Conservation (phyloP, 257 asterid species). For the Solanum habrochaites region DNA sequence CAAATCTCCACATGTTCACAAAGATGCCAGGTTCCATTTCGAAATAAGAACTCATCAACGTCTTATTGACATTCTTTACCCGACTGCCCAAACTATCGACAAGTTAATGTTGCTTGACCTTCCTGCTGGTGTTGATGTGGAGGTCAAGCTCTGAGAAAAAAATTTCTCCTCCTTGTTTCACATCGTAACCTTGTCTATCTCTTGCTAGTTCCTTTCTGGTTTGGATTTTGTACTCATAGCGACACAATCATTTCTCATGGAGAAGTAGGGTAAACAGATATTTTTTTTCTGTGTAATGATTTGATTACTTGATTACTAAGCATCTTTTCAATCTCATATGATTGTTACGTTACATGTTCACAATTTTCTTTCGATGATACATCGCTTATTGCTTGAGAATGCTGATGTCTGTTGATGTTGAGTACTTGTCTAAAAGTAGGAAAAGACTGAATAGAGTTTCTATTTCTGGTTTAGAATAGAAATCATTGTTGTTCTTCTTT, state of each 20-base stretch:
- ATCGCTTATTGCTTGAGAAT: not conserved
- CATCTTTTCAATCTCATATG: not conserved
- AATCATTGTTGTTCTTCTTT: no score
- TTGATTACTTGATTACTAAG: not conserved
- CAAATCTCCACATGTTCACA: constrained; percentile 94
- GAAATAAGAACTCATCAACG: constrained; percentile 95
- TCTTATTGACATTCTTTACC: constrained; percentile 84
- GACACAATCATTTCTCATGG: not conserved
- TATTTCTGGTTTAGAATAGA: not conserved
- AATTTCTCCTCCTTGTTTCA: not conserved
- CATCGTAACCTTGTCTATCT: not conserved
- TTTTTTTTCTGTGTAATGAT: not conserved
- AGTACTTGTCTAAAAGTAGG: not conserved
- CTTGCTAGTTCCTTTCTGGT: not conserved
- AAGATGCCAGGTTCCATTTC: constrained; percentile 93
- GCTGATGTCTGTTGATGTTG: not conserved
- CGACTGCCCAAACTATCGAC: constrained; percentile 96
- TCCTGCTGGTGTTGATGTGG: constrained; percentile 99
- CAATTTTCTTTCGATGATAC: not conserved
- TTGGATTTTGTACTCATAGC: not conserved
- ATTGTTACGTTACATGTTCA: not conserved
- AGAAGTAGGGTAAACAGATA: not conserved
- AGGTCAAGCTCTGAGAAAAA: constrained; percentile 70
- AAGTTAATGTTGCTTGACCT: constrained; percentile 92
- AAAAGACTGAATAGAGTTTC: not conserved